Evolutionary conservation across 768 basidiomycete species (phyloP).

Genomic region (Trametes meyenii): DNA sequence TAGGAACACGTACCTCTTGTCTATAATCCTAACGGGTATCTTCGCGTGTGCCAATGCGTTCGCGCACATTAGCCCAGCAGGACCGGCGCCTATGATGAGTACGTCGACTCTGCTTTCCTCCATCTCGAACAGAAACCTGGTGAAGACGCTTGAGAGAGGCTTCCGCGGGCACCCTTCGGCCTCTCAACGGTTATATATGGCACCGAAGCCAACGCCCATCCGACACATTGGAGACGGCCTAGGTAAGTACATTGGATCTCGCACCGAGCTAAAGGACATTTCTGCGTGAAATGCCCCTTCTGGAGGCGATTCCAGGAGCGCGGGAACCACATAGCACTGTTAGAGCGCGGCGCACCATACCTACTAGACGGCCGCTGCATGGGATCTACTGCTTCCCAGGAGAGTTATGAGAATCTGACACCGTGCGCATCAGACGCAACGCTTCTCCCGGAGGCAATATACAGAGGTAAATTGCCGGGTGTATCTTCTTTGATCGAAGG

Average conservation of each 20-base stretch:
- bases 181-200: background rate
- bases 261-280: background rate
- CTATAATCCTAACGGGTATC: slow-evolving; percentile 43
- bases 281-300: no score
- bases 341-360: background rate
- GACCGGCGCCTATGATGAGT: slow-evolving; percentile 46
- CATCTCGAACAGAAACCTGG: background rate
- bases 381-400: background rate
- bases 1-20: slow-evolving; percentile 39
- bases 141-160: background rate
- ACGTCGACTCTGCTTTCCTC: slow-evolving; percentile 39
- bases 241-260: background rate
- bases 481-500: background rate
- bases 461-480: background rate
- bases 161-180: background rate
- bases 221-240: background rate
- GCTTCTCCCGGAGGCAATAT: background rate
- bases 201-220: background rate
- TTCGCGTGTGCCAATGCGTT: slow-evolving; percentile 42
- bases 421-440: background rate
- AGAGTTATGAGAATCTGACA: background rate
- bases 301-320: slow-evolving; percentile 7
- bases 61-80: slow-evolving; percentile 47
- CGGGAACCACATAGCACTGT: background rate
- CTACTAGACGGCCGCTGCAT: background rate